Evolutionary conservation across 164 flowering plant genomes (phyloP), one percentile per base, ranked within the genome.

Genomic region (Vitis riparia): DNA sequence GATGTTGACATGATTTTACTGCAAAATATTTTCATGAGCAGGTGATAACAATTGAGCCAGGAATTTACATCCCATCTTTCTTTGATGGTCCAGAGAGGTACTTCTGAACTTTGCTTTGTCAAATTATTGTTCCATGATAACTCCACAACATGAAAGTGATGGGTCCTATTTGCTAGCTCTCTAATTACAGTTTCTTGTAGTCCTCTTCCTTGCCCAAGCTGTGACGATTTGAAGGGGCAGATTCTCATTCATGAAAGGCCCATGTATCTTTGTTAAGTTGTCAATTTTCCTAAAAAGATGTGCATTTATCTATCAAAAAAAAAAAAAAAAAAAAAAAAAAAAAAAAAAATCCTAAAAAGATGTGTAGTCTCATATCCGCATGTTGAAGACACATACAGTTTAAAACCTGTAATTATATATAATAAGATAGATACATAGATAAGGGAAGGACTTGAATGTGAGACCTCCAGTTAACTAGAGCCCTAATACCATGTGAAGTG

Each of bases 21-120:
- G 16, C 47, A 32, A 15, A 15, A 13, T 16, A 29, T 15, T 59
- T 60, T 66, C 16, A 12, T 58, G 62, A 9, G 49, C 88, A 92
- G 99, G 90, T 92, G 59, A 87, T 94, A 76, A 94, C 99, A 58
- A 92, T 94, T 82, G 99, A 94, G 78, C 99, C 99, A 17, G 99
- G 99, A 75, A 76, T 94, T 61, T 94, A 94, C 67, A 85, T 92
- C 71, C 94, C 97, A 68, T 70, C 85, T 49, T 73, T 77, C 50
- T 88, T 77, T 64, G 83, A 85, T 69, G 77, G 75, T 68, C 90
- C 92, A 55, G 90, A 91, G 73, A 85, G 97, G 99, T 93, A 85
- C 51, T 29, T 32, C 16, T 58, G 58, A 16, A 65, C 17, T 59
- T 62, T 66, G 14, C 19, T 23, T 69, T n/a, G 30, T 59, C 68